These are phyloP conservation scores for Drosera spatulata DNA, from an alignment of 179 eudicot genomes.

Conservation along the genomic window DNA sequence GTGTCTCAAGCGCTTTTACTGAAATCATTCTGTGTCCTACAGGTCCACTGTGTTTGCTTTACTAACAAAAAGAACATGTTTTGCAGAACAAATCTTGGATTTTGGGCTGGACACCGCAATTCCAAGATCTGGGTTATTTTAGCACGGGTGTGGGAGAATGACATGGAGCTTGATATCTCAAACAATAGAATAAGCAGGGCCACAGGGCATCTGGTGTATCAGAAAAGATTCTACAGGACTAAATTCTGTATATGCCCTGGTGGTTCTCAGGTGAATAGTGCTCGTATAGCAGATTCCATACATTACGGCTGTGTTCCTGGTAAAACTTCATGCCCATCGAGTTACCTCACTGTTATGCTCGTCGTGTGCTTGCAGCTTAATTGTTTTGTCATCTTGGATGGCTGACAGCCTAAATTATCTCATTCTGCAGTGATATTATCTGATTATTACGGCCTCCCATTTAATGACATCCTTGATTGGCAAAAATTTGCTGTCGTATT, in stretches of 20 bases:
- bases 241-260: conserved; percentile 96
- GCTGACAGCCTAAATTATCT: not conserved
- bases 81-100: conserved; percentile 86
- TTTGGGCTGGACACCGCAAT: conserved; percentile 96
- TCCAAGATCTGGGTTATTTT: conserved; percentile 83
- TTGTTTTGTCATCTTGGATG: not conserved
- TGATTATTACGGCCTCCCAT: conserved; percentile 83
- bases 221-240: conserved; percentile 71
- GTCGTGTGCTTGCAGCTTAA: not conserved
- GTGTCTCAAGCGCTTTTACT: too few species aligned
- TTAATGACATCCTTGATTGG: conserved; percentile 87
- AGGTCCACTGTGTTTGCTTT: too few species aligned
- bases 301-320: conserved; percentile 99
- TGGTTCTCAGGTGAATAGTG: conserved; percentile 98
- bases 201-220: conserved; percentile 66
- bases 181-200: conserved; percentile 92
- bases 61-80: conserved; percentile 8
- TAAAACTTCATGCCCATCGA: too few species aligned
- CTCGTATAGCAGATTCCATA: conserved; percentile 87
- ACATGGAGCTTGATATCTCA: conserved; percentile 81
- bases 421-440: conserved; percentile 68
- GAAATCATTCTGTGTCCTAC: too few species aligned
- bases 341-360: not conserved
- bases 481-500: conserved; percentile 59
- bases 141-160: conserved; percentile 90